Conservation (phyloP, 129 eudicot species). For the Cynara cardunculus region DNA sequence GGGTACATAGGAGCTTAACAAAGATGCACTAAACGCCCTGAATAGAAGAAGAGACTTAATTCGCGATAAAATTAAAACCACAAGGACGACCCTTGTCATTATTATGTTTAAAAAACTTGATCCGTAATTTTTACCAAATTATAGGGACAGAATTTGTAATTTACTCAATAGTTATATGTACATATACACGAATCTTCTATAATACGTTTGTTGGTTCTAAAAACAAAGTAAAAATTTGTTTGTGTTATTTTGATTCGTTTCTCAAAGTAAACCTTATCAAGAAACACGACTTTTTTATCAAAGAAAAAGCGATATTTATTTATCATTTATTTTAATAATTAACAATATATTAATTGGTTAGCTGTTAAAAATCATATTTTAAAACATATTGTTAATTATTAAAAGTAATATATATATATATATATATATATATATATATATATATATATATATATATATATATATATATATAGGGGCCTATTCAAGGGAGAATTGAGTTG, state of each 20-base stretch:
- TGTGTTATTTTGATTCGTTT: neutral
- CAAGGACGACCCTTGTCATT: neutral
- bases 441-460: too few species aligned
- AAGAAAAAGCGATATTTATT: too few species aligned
- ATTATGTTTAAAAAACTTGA: neutral
- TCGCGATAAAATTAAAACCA: neutral
- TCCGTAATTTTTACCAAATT: neutral
- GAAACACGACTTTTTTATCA: neutral
- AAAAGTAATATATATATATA: too few species aligned
- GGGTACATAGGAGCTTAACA: neutral
- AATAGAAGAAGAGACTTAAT: neutral
- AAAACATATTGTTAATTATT: too few species aligned
- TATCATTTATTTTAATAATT: neutral
- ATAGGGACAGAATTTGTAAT: neutral
- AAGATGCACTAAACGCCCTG: neutral
- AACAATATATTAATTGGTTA: too few species aligned
- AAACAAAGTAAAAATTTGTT: slow-evolving; percentile 2
- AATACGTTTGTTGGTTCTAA: neutral
- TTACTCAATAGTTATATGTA: neutral
- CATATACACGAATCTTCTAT: too few species aligned
- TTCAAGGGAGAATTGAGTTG: too few species aligned
- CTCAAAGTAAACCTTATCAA: neutral
- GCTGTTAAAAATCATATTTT: too few species aligned
- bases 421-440: too few species aligned
- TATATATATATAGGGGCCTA: too few species aligned